Conservation (phyloP, 108 stramenopile genomes). For the Fragilaria radians region DNA sequence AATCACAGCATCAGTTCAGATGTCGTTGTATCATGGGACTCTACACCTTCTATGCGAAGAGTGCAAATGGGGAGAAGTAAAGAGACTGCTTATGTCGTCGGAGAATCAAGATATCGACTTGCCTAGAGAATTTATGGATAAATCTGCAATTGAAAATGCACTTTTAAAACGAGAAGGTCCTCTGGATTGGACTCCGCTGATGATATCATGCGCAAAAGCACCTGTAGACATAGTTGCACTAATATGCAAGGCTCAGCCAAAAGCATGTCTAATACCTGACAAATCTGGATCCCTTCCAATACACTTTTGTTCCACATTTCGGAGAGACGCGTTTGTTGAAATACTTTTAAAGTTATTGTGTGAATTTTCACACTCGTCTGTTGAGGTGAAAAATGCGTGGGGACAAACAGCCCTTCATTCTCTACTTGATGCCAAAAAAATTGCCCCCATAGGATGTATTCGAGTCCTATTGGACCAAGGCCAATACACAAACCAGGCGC, state of each 20-base stretch:
- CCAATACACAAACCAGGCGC: slow-evolving; percentile 7
- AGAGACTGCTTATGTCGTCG: neutral
- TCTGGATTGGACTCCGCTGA: slow-evolving; percentile 25
- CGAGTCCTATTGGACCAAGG: neutral
- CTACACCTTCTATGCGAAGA: slow-evolving; percentile 1
- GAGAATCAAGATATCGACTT: neutral
- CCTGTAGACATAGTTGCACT: slow-evolving; percentile 16
- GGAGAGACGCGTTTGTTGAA: neutral
- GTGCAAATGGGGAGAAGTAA: neutral
- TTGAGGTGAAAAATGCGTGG: slow-evolving; percentile 14
- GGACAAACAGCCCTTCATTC: slow-evolving; percentile 32
- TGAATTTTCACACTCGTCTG: slow-evolving; percentile 2
- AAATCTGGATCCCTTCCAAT: slow-evolving; percentile 21
- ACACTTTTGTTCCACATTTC: slow-evolving; percentile 11
- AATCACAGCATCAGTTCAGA: no score
- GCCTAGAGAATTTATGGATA: neutral
- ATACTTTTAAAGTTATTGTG: neutral
- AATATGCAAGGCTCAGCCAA: slow-evolving; percentile 9
- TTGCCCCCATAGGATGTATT: neutral
- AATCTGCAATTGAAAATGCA: neutral
- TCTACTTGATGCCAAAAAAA: slow-evolving; percentile 15
- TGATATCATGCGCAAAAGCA: slow-evolving; percentile 20
- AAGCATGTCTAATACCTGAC: slow-evolving; percentile 24
- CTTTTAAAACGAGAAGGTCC: slow-evolving; percentile 12
- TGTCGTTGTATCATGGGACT: no score